Percentiles rank a stretch among this genome's conserved stretches.
Evolutionary conservation across 768 basidiomycete species (phyloP).

Genomic region (Suillus alpinus): DNA sequence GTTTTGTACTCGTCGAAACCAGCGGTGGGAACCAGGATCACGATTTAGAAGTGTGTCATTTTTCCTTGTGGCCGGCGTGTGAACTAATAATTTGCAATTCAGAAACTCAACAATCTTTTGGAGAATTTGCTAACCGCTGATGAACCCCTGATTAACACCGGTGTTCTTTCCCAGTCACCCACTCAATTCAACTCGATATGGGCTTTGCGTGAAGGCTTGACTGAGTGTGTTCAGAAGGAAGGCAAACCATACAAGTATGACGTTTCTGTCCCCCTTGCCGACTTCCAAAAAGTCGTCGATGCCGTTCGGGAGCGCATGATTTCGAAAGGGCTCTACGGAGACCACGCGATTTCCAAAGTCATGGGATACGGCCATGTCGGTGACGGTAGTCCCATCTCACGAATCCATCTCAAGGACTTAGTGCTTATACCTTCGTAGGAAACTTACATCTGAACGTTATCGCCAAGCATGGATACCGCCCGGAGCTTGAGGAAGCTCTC

Average conservation of each 20-base stretch:
- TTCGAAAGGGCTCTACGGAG: conserved; percentile 65
- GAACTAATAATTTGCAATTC: conserved; percentile 6
- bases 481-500: conserved; percentile 80
- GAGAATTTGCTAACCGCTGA: conserved; percentile 75
- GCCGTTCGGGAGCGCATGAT: conserved; percentile 67
- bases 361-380: conserved; percentile 97
- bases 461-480: conserved; percentile 69
- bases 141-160: conserved; percentile 77
- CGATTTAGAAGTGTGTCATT: conserved; percentile 74
- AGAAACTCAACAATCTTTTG: conserved; percentile 86
- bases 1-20: conserved; percentile 93
- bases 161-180: conserved; percentile 88
- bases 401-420: conserved; percentile 1
- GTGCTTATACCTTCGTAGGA: conserved; percentile 41
- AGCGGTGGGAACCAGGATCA: conserved; percentile 91
- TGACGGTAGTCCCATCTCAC: conserved; percentile 62
- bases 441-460: conserved; percentile 93
- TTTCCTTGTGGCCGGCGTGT: conserved; percentile 2
- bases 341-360: conserved; percentile 77
- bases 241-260: conserved; percentile 98
- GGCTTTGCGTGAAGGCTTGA: conserved; percentile 87
- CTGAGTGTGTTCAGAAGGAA: conserved; percentile 90
- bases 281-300: conserved; percentile 88
- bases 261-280: conserved; percentile 80
- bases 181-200: conserved; percentile 88